phyloP scores from a whole-genome alignment of 176 grass and related monocot species.

The Phyllostachys edulis region DNA sequence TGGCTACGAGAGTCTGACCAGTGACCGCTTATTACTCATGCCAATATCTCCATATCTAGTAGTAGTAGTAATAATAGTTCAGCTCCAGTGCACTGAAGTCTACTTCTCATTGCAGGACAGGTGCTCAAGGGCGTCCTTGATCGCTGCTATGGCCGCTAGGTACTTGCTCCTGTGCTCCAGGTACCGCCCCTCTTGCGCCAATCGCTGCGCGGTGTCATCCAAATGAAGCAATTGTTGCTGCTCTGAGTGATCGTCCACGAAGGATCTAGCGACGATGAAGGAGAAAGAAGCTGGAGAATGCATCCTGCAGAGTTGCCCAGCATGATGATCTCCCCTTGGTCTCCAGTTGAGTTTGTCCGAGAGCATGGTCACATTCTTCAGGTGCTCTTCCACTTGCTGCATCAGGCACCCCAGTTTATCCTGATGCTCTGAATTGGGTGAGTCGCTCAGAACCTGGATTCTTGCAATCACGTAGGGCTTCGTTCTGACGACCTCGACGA shows the following conservation, averaged over 20 bases:
- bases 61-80: not conserved
- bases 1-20: not conserved
- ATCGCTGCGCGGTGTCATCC: slow-evolving; percentile 14
- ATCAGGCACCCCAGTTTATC: slow-evolving; percentile 47
- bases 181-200: slow-evolving; percentile 28
- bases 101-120: slow-evolving; percentile 43
- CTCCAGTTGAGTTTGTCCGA: slow-evolving; percentile 64
- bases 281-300: slow-evolving; percentile 62
- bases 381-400: slow-evolving; percentile 54
- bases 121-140: slow-evolving; percentile 42
- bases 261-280: slow-evolving; percentile 54
- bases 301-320: slow-evolving; percentile 25
- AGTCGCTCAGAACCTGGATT: slow-evolving; percentile 55
- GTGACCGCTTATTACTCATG: not conserved
- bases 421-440: slow-evolving; percentile 20
- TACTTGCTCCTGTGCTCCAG: slow-evolving; percentile 53
- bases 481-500: slow-evolving; percentile 51
- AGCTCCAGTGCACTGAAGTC: not conserved
- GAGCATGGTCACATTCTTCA: slow-evolving; percentile 64
- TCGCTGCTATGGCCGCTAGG: slow-evolving; percentile 37
- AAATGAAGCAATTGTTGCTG: slow-evolving; percentile 51
- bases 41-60: not conserved
- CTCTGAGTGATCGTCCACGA: slow-evolving; percentile 52
- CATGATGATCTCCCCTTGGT: slow-evolving; percentile 12
- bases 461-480: slow-evolving; percentile 78